Percentiles rank a stretch among this genome's conserved stretches.
Evolutionary conservation across 1,284 basidiomycete species (phyloP).

Genomic region (Leccinum insolens): DNA sequence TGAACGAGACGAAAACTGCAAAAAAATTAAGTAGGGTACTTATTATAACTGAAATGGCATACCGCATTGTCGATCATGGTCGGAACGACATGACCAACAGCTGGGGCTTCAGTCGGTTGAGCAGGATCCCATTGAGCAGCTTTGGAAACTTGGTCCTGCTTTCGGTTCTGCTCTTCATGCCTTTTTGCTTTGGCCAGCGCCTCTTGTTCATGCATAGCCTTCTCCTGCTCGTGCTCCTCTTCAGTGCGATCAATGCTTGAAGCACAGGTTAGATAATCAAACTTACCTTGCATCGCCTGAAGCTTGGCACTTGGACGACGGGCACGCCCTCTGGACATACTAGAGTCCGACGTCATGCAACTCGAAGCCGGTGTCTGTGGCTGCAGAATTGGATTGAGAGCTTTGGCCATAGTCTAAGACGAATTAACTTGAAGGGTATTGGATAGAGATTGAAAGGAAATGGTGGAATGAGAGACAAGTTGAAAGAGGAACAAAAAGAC

Average conservation of each 20-base stretch:
- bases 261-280: not conserved
- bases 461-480: not conserved
- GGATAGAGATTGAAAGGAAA: not conserved
- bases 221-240: not conserved
- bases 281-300: constrained; percentile 1
- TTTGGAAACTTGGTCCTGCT: not conserved
- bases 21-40: not conserved
- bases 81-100: not conserved
- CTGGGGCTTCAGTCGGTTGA: not conserved
- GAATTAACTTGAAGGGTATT: not conserved
- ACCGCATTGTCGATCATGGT: not conserved
- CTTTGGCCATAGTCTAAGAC: not conserved
- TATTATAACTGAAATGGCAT: not conserved
- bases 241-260: not conserved
- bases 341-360: not conserved
- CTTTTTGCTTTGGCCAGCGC: not conserved
- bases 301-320: not conserved
- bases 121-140: not conserved
- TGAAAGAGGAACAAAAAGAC: not conserved
- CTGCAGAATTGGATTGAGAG: not conserved
- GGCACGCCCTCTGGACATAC: not conserved
- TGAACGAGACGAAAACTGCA: not conserved
- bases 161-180: not conserved
- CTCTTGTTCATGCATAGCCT: not conserved
- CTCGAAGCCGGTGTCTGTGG: no score